phyloP scores from a whole-genome alignment of 768 basidiomycete species.

The Amanita inopinata region DNA sequence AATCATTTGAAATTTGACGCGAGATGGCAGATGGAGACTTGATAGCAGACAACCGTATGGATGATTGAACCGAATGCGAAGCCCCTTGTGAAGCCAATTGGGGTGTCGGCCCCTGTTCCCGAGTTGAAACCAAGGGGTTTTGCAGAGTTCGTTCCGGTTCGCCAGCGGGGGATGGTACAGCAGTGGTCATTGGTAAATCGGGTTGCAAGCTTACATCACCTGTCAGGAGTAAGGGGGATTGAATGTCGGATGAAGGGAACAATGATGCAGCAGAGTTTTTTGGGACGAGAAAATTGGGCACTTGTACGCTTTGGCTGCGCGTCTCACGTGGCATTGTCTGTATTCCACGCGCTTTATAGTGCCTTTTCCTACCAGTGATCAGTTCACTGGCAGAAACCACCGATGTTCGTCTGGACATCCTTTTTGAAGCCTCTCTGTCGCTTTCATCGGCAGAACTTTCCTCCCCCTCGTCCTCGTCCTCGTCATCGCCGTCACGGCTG shows the following conservation, averaged over 20 bases:
- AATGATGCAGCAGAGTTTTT: too few relatives aligned
- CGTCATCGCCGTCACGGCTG: constrained; percentile 77
- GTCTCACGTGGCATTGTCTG: constrained; percentile 56
- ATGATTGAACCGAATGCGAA: background rate
- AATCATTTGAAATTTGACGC: constrained; percentile 24
- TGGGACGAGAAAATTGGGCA: constrained; percentile 21
- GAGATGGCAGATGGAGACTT: constrained; percentile 17
- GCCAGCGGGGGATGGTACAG: constrained; percentile 14
- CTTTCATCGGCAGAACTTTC: constrained; percentile 38
- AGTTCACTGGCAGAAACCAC: constrained; percentile 24
- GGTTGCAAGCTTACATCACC: constrained; percentile 17
- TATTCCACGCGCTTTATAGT: constrained; percentile 58
- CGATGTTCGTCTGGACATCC: constrained; percentile 27
- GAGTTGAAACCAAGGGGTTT: constrained; percentile 4
- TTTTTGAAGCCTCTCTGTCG: constrained; percentile 24
- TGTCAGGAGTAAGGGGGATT: constrained; percentile 15
- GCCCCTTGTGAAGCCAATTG: constrained; percentile 4
- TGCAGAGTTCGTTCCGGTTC: constrained; percentile 1
- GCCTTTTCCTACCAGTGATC: constrained; percentile 35
- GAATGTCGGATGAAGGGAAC: too few relatives aligned
- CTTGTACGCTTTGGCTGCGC: constrained; percentile 52
- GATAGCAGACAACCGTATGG: background rate
- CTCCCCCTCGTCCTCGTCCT: constrained; percentile 66
- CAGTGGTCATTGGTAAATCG: constrained; percentile 15
- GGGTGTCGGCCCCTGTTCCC: constrained; percentile 2